Evolutionary conservation across 1,284 basidiomycete species (phyloP).

Genomic region (Cryptococcus sp.): DNA sequence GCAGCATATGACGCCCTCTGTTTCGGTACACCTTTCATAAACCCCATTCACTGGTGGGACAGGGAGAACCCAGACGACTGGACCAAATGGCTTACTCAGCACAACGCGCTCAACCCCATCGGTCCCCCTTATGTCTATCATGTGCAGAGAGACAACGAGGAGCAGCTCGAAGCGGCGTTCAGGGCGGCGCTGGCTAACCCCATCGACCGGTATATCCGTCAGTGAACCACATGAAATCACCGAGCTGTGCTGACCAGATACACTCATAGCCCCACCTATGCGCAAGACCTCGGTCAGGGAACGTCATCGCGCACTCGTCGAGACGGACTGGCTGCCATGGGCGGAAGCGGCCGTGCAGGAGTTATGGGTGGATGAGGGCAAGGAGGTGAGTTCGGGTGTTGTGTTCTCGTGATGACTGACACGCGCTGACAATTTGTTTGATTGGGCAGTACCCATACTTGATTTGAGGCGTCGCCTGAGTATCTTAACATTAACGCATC

Average conservation of each 20-base stretch:
- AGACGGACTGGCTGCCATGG: conserved; percentile 25
- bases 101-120: conserved; percentile 41
- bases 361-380: conserved; percentile 6
- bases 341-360: conserved; percentile 15
- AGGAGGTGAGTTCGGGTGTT: not conserved
- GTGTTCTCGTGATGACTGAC: not conserved
- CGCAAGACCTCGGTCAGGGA: conserved; percentile 12
- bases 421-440: too few relatives aligned
- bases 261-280: conserved; percentile 20
- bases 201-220: conserved; percentile 40
- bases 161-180: conserved; percentile 31
- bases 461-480: too few relatives aligned
- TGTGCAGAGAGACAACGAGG: conserved; percentile 33
- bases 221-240: conserved; percentile 6
- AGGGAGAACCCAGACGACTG: conserved; percentile 43
- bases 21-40: conserved; percentile 56
- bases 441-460: too few relatives aligned
- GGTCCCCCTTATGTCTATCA: conserved; percentile 55
- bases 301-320: conserved; percentile 18
- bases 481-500: too few relatives aligned
- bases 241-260: not conserved
- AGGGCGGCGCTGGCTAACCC: conserved; percentile 29
- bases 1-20: conserved; percentile 55
- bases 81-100: conserved; percentile 49
- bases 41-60: conserved; percentile 44